Base-by-base conservation (phyloP, 2,329 filamentous ascomycete genomes). In the Ilyonectria robusta region DNA sequence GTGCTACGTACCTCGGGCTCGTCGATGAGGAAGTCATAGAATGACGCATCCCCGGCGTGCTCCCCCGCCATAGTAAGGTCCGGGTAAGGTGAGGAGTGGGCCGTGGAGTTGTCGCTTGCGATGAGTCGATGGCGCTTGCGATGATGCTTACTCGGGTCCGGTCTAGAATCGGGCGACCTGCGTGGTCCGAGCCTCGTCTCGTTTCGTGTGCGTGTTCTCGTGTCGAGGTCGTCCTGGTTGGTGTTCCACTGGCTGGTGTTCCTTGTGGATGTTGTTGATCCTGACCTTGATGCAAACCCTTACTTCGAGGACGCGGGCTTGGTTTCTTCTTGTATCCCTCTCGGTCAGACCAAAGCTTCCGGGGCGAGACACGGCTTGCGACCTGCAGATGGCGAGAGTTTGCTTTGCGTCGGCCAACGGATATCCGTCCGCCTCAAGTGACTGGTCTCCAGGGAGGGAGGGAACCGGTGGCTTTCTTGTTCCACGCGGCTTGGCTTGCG, bases 11-110 rank as follows among this genome's bases (percentile, higher is more conserved):
- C 74, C 74, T 76, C 72, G 37, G 71, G 68, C 17, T 76, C 74
- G 50, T 76, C 74, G 65, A 76, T 75, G 72, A 76, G 67, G 68
- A 76, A 76, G 70, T 76, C 74, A 72, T 76, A 76, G 64, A 76
- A 75, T 66, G 74, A 74, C 71, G 72, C 70, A 51, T 76, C 74
- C 60, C 62, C 71, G 21, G 54, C 60, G 21, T 71, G 70, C 31
- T 72, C 72, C 51, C 67, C 72, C 62, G 72, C 70, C 74, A 76
- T 76, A 58, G 59, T 76, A 62, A 33, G 19, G 42, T 11, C 6
- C 42, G 56, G 35, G 59, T 76, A 62, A 33, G 19, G 42, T 11
- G 10, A 31, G 56, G 35, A 54, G 55, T 37, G 59, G 50, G 44
- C 40, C 46, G 40, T 21, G 42, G 35, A 56, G 51, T 37, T 23